Conservation (phyloP, 345 rosid genomes). For the Brassica cretica region DNA sequence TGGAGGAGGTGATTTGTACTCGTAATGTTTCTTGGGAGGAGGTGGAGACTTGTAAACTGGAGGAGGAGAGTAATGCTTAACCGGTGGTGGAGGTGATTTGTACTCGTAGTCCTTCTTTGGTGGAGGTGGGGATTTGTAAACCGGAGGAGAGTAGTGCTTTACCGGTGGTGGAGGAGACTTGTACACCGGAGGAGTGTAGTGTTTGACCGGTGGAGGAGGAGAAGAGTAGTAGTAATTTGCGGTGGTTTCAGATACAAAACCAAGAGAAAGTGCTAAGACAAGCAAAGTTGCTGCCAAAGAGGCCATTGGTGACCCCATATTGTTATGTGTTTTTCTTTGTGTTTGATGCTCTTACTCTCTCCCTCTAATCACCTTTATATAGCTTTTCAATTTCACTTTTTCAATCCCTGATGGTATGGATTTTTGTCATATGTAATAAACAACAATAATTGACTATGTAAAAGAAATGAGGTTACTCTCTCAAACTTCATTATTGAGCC, state of each 20-base stretch:
- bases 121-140: background rate
- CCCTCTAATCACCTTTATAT: slow-evolving; percentile 51
- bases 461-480: slow-evolving; percentile 1
- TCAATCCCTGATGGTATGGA: slow-evolving; percentile 5
- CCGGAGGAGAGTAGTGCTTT: background rate
- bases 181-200: slow-evolving; percentile 34
- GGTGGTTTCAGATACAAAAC: slow-evolving; percentile 44
- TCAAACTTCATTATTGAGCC: slow-evolving; percentile 18
- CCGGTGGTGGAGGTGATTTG: background rate
- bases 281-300: slow-evolving; percentile 51
- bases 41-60: background rate
- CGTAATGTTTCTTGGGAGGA: background rate
- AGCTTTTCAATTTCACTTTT: slow-evolving; percentile 37
- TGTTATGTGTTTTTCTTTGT: slow-evolving; percentile 20
- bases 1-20: background rate
- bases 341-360: slow-evolving; percentile 36
- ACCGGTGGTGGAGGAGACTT: background rate
- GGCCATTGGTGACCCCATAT: slow-evolving; percentile 58
- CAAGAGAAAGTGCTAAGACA: slow-evolving; percentile 47
- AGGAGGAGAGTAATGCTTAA: background rate
- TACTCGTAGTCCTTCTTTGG: background rate
- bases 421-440: slow-evolving; percentile 3
- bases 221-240: slow-evolving; percentile 49
- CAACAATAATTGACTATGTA: slow-evolving; percentile 6
- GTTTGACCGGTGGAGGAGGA: slow-evolving; percentile 43